Percentiles rank a stretch among this genome's conserved stretches.
These are phyloP conservation scores for Alternaria sp. DNA, from an alignment of 2,329 filamentous ascomycete genomes.

Conservation along the genomic window DNA sequence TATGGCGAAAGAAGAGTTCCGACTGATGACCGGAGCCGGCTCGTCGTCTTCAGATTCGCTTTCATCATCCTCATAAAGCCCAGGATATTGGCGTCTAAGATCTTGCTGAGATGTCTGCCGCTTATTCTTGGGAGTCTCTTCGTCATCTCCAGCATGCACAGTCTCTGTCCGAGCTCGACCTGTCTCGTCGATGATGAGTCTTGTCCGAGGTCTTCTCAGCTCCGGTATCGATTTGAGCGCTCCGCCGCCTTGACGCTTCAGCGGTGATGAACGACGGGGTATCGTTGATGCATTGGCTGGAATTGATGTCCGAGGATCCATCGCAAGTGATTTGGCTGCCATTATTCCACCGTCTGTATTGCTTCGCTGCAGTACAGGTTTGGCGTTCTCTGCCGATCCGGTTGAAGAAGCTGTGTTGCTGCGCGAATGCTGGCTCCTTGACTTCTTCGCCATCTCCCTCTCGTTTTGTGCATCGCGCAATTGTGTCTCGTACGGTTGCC, in stretches of 20 bases:
- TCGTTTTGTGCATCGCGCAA: slow-evolving; percentile 46
- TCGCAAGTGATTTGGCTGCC: slow-evolving; percentile 36
- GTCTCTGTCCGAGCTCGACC: slow-evolving; percentile 59
- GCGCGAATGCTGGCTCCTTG: slow-evolving; percentile 49
- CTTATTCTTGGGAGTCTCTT: slow-evolving; percentile 39
- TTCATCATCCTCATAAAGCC: slow-evolving; percentile 54
- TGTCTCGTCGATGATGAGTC: slow-evolving; percentile 58
- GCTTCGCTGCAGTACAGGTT: slow-evolving; percentile 54
- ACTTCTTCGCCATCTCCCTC: slow-evolving; percentile 41
- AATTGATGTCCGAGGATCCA: slow-evolving; percentile 40
- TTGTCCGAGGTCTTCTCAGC: slow-evolving; percentile 51
- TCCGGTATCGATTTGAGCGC: slow-evolving; percentile 58
- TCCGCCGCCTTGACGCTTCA: slow-evolving; percentile 55
- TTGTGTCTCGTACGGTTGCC: slow-evolving; percentile 53
- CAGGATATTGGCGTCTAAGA: slow-evolving; percentile 52
- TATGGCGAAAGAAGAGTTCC: slow-evolving; percentile 48
- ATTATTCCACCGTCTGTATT: slow-evolving; percentile 56
- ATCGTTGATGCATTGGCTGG: slow-evolving; percentile 40
- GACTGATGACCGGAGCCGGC: slow-evolving; percentile 40
- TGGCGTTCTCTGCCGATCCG: slow-evolving; percentile 41
- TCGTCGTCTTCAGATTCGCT: slow-evolving; percentile 50
- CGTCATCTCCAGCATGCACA: slow-evolving; percentile 47
- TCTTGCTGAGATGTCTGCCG: slow-evolving; percentile 37
- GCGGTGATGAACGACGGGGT: slow-evolving; percentile 56
- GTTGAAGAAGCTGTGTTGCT: slow-evolving; percentile 52